Percentiles rank a stretch among this genome's conserved stretches.
Conservation (phyloP, 306 rosid species). For the Cucumis cinereus region DNA sequence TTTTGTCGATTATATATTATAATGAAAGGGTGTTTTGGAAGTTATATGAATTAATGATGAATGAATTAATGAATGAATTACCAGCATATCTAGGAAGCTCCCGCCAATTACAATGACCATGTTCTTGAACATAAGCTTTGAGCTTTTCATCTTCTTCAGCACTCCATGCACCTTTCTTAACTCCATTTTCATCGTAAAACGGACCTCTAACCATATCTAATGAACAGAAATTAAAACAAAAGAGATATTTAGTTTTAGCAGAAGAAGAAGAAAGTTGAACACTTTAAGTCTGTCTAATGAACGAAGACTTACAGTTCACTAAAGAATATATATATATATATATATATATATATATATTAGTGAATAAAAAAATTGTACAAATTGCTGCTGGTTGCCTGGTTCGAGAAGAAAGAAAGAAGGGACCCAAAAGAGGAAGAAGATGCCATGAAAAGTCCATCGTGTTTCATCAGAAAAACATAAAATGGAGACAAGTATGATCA, state of each 20-base stretch:
- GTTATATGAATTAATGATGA: background rate
- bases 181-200: slow-evolving; percentile 35
- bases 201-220: slow-evolving; percentile 31
- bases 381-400: background rate
- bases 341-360: background rate
- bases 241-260: too few species aligned
- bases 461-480: background rate
- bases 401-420: background rate
- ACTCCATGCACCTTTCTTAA: slow-evolving; percentile 50
- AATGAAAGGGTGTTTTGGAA: background rate
- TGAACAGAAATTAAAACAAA: too few species aligned
- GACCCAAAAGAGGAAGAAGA: background rate
- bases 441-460: background rate
- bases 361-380: background rate
- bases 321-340: background rate
- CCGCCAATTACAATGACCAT: slow-evolving; percentile 47
- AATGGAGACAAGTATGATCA: background rate
- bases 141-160: slow-evolving; percentile 35
- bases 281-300: background rate
- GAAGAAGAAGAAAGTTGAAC: background rate
- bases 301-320: background rate
- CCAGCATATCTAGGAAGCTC: slow-evolving; percentile 41
- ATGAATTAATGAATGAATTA: background rate
- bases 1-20: too few species aligned
- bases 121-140: slow-evolving; percentile 18